Evolutionary conservation across 2,329 filamentous ascomycete genomes (phyloP).

Genomic region (Fusarium ramigenum): DNA sequence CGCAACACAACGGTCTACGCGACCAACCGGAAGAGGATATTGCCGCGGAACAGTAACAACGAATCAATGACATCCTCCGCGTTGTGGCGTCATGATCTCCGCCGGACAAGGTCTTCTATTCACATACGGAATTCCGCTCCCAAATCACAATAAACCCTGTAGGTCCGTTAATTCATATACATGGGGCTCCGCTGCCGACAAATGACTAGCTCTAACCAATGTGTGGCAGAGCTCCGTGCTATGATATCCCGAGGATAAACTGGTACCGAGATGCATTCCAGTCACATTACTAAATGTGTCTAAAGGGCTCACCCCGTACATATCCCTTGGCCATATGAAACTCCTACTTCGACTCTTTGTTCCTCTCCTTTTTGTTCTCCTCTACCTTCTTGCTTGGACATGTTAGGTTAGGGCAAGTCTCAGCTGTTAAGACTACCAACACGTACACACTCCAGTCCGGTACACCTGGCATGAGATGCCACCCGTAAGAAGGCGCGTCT

Average conservation of each 20-base stretch:
- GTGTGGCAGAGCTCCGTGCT: neutral
- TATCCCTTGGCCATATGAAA: neutral
- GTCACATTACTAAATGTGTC: neutral
- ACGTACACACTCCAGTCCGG: neutral
- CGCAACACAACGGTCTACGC: neutral
- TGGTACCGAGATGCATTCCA: too few species aligned
- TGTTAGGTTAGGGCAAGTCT: too few species aligned
- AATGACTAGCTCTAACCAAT: neutral
- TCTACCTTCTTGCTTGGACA: neutral
- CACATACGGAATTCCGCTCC: neutral
- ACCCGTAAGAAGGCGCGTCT: neutral
- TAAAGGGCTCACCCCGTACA: neutral
- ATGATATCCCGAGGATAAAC: neutral
- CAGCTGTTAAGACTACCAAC: neutral
- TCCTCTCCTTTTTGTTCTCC: too few species aligned
- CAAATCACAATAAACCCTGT: neutral
- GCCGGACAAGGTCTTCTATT: neutral
- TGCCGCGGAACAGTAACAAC: neutral
- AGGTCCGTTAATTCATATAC: neutral
- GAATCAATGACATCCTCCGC: neutral
- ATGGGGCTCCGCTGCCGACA: neutral
- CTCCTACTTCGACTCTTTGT: neutral
- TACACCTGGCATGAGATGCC: neutral
- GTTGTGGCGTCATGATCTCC: neutral
- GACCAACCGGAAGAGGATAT: neutral